A percentile compares a stretch with the other conserved stretches of the same genome.
These are phyloP conservation scores for Coemansia aciculifera DNA, from an alignment of 192 early-diverging fungal genomes.

Conservation along the genomic window DNA sequence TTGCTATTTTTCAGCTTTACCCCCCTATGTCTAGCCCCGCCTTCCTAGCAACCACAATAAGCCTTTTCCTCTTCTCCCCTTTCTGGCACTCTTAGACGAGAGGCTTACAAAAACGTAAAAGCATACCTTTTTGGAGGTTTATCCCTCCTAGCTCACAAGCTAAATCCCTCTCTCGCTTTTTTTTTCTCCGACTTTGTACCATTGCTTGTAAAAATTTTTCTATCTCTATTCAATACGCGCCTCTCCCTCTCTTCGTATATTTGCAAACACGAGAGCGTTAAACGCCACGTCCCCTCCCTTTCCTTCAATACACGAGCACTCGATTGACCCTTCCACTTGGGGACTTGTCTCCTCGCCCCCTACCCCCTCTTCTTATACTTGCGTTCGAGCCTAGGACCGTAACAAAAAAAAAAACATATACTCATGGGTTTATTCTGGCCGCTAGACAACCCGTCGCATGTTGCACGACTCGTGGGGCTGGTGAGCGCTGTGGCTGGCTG, in stretches of 20 bases:
- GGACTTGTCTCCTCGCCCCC: background rate
- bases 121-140: background rate
- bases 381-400: background rate
- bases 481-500: slow-evolving; percentile 39
- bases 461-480: slow-evolving; percentile 26
- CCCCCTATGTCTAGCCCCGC: background rate
- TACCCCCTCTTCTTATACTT: background rate
- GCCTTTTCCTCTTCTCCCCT: background rate
- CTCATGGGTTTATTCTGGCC: slow-evolving; percentile 53
- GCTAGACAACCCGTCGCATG: slow-evolving; percentile 20
- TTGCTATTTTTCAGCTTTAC: background rate
- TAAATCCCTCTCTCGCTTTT: background rate
- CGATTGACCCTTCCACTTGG: background rate
- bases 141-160: background rate
- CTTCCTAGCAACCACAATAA: background rate
- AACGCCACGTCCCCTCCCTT: background rate
- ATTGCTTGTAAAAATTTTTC: slow-evolving; percentile 4
- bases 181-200: background rate
- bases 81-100: background rate
- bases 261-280: background rate
- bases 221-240: background rate
- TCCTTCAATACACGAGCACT: background rate
- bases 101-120: background rate
- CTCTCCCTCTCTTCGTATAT: background rate
- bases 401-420: background rate